These are phyloP conservation scores for Trichoderma sp. DNA, from an alignment of 2,329 filamentous ascomycete species.

Conservation along the genomic window DNA sequence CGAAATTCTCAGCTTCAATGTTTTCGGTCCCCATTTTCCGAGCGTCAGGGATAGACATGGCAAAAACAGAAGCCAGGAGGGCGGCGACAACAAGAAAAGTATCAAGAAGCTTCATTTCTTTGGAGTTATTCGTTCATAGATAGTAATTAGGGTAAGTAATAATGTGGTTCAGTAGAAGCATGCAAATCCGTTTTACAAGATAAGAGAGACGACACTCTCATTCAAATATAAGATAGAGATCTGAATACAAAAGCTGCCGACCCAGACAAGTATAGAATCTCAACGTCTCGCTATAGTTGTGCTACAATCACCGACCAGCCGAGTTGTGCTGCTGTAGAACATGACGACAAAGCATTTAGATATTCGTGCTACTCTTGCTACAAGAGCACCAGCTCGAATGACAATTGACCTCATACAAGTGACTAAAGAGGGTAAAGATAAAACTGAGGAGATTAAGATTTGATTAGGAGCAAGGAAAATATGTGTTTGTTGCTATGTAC, in stretches of 20 bases:
- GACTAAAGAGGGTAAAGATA: background rate
- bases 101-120: background rate
- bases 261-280: background rate
- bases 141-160: background rate
- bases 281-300: background rate
- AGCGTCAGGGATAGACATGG: background rate
- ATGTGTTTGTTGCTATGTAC: slow-evolving; percentile 22
- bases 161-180: background rate
- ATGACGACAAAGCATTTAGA: too few species aligned
- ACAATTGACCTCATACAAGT: background rate
- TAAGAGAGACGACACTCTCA: background rate
- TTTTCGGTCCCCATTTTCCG: background rate
- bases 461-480: background rate
- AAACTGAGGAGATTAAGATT: background rate
- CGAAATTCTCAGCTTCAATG: background rate
- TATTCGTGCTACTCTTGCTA: background rate
- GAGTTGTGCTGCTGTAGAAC: background rate
- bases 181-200: background rate
- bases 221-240: background rate
- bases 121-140: background rate
- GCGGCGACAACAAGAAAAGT: background rate
- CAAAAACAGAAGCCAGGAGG: background rate
- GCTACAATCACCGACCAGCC: background rate
- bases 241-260: background rate
- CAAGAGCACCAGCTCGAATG: background rate